A percentile compares a stretch with the other conserved stretches of the same genome.
phyloP scores from a whole-genome alignment of 371 early-diverging fungal species.

The Lichtheimia ramosa region DNA sequence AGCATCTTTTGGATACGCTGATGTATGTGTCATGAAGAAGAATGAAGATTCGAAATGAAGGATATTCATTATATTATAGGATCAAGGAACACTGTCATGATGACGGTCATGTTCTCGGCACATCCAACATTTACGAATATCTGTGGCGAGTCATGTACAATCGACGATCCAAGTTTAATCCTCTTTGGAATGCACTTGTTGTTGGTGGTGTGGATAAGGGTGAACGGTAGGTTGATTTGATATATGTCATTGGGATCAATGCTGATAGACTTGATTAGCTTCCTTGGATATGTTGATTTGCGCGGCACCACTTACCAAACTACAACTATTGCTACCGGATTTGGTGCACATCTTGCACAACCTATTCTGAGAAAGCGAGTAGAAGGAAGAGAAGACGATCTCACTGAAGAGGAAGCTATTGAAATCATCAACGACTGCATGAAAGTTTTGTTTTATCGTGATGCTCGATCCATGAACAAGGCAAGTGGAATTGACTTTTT shows the following conservation, averaged over 20 bases:
- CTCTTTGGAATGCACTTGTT: constrained; percentile 94
- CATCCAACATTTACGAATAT: constrained; percentile 89
- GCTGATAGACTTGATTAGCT: constrained; percentile 39
- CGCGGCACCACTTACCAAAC: constrained; percentile 96
- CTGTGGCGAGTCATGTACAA: constrained; percentile 93
- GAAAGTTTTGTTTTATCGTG: constrained; percentile 96
- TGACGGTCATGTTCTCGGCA: constrained; percentile 87
- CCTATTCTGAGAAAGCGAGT: constrained; percentile 94
- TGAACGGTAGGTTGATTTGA: constrained; percentile 42
- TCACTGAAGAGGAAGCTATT: constrained; percentile 93
- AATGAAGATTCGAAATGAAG: not conserved
- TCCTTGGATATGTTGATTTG: constrained; percentile 95
- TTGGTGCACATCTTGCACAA: constrained; percentile 93
- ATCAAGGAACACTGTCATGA: constrained; percentile 84
- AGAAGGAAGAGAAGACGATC: constrained; percentile 81
- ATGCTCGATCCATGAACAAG: constrained; percentile 94
- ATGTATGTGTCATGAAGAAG: constrained; percentile 62
- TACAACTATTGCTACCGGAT: constrained; percentile 95
- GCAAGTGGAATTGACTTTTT: constrained; percentile 36
- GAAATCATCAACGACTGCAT: constrained; percentile 89
- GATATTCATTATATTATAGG: constrained; percentile 43
- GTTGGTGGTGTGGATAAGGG: constrained; percentile 90
- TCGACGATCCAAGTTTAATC: constrained; percentile 90
- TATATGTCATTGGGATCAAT: not conserved
- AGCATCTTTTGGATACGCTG: constrained; percentile 81